Percentiles rank a stretch among this genome's conserved stretches.
phyloP scores from a whole-genome alignment of 2,329 filamentous ascomycete species.

The Ambrosiella cleistominuta region DNA sequence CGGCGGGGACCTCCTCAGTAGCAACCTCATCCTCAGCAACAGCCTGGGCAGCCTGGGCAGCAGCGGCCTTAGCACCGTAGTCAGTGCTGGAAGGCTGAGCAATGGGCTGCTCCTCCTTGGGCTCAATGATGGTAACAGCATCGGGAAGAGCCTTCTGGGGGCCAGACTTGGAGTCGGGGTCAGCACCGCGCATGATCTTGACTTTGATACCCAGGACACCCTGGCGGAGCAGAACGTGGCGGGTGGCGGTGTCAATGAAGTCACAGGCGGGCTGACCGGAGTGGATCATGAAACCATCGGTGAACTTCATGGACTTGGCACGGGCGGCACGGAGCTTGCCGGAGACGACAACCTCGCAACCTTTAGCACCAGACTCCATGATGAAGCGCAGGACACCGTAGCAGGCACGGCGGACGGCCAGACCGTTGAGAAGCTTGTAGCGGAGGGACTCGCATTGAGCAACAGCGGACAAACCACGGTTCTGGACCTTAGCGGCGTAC shows the following conservation, averaged over 20 bases:
- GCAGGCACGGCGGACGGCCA: slow-evolving; percentile 95
- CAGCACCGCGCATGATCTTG: slow-evolving; percentile 99
- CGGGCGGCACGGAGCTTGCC: slow-evolving; percentile 97
- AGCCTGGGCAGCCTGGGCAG: slow-evolving; percentile 31
- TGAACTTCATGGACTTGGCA: slow-evolving; percentile 99
- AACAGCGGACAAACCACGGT: slow-evolving; percentile 98
- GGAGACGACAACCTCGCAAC: slow-evolving; percentile 98
- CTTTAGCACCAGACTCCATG: slow-evolving; percentile 99
- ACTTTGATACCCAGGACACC: slow-evolving; percentile 99
- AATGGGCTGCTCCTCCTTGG: slow-evolving; percentile 96
- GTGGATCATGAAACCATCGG: slow-evolving; percentile 99
- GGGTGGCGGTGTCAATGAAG: slow-evolving; percentile 97
- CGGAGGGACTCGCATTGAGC: slow-evolving; percentile 99
- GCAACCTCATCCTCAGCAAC: slow-evolving; percentile 37
- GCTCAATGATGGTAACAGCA: slow-evolving; percentile 98
- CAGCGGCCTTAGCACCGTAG: slow-evolving; percentile 85
- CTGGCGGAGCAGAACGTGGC: slow-evolving; percentile 98
- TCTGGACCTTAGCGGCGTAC: slow-evolving; percentile 99
- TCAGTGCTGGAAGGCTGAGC: slow-evolving; percentile 94
- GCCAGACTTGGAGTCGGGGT: slow-evolving; percentile 97
- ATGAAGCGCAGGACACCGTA: slow-evolving; percentile 99
- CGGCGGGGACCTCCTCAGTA: slow-evolving; percentile 33
- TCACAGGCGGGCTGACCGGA: slow-evolving; percentile 98
- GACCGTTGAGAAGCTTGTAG: slow-evolving; percentile 99
- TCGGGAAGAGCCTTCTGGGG: slow-evolving; percentile 95